These are phyloP conservation scores for Trypanosoma scelopori DNA, from an alignment of 208 protist species.

Conservation along the genomic window DNA sequence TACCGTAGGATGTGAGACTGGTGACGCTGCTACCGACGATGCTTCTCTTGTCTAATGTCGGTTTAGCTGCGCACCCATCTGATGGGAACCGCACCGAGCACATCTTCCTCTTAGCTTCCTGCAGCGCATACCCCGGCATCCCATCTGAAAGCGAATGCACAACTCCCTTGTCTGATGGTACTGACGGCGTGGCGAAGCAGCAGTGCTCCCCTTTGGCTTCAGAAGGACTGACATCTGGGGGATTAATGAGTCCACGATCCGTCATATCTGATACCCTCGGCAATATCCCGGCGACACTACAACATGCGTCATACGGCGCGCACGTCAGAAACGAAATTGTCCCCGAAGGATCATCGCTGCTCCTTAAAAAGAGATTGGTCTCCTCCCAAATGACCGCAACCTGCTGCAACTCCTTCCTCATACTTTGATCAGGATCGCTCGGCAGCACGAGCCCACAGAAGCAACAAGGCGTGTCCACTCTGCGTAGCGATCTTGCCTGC, in stretches of 20 bases:
- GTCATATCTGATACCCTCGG: neutral
- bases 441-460: slow-evolving; percentile 23
- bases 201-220: neutral
- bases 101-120: too few relatives aligned
- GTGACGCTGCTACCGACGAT: slow-evolving; percentile 5
- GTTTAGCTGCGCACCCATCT: too few relatives aligned
- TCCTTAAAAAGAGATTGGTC: slow-evolving; percentile 20
- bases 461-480: too few relatives aligned
- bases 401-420: neutral
- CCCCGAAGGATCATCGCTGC: neutral
- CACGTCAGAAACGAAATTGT: neutral
- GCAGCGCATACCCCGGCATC: too few relatives aligned
- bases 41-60: too few relatives aligned
- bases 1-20: slow-evolving; percentile 26
- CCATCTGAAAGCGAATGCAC: too few relatives aligned
- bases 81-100: too few relatives aligned
- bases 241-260: neutral
- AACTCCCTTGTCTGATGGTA: too few relatives aligned
- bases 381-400: slow-evolving; percentile 19
- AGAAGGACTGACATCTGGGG: neutral
- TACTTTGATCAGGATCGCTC: neutral
- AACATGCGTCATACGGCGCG: slow-evolving; percentile 12
- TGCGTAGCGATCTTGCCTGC: too few relatives aligned
- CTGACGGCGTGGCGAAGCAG: too few relatives aligned
- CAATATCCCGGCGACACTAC: slow-evolving; percentile 1